Evolutionary conservation across 352 stramenopile genomes (phyloP).

Genomic region (Phytophthora podocarpi): DNA sequence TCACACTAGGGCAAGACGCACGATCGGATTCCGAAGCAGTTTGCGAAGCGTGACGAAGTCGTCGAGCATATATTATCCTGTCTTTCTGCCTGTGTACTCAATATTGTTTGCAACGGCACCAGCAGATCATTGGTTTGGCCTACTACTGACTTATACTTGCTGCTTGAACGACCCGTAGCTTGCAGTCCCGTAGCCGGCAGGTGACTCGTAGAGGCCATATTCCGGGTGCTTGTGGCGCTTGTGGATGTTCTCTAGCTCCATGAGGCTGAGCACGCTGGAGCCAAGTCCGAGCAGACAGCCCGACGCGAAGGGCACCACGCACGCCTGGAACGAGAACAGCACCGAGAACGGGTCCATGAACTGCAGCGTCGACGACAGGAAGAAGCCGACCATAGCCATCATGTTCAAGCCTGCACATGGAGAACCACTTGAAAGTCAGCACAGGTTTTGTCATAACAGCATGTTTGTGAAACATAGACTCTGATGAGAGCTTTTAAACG

Average conservation of each 20-base stretch:
- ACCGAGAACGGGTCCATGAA: conserved; percentile 86
- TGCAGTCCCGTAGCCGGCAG: conserved; percentile 42
- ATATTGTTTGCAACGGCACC: conserved; percentile 23
- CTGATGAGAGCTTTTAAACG: conserved; percentile 12
- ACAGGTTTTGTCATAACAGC: conserved; percentile 3
- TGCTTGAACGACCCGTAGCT: conserved; percentile 46
- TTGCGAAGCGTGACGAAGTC: conserved; percentile 11
- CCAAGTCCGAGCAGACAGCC: conserved; percentile 71
- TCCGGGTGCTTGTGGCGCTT: conserved; percentile 83
- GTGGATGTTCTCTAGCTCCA: conserved; percentile 82
- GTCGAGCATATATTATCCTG: conserved; percentile 44
- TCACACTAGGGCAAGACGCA: conserved; percentile 4
- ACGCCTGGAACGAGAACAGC: conserved; percentile 76
- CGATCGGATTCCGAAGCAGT: background rate
- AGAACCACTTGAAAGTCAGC: conserved; percentile 24
- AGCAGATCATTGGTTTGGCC: conserved; percentile 17
- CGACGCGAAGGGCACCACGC: conserved; percentile 71
- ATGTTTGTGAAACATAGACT: background rate
- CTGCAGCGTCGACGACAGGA: conserved; percentile 80
- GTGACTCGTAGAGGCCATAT: conserved; percentile 68
- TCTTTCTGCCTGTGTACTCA: conserved; percentile 18
- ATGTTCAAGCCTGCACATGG: conserved; percentile 54
- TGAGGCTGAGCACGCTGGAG: conserved; percentile 69
- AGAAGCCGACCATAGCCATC: conserved; percentile 70
- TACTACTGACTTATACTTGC: conserved; percentile 38